Conservation (phyloP, 768 basidiomycete species). For the Mycena vulgaris region DNA sequence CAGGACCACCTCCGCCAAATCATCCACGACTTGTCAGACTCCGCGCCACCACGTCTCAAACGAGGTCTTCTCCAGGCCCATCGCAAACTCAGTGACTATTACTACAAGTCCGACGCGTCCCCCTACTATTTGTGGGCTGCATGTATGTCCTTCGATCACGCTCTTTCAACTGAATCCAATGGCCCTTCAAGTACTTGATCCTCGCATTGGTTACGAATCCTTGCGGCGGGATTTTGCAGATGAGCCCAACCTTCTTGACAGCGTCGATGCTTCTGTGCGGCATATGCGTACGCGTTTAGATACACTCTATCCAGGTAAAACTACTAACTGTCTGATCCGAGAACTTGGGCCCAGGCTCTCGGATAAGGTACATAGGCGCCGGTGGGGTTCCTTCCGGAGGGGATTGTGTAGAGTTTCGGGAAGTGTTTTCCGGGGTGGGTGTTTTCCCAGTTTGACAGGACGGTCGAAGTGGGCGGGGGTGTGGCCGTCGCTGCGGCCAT, state of each 20-base stretch:
- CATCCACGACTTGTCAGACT: neutral
- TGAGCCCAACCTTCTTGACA: too few relatives aligned
- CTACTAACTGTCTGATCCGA: too few relatives aligned
- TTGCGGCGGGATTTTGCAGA: too few relatives aligned
- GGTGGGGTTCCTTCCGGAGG: constrained; percentile 52
- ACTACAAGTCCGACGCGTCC: neutral
- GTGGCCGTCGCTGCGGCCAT: constrained; percentile 73
- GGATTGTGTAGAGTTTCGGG: constrained; percentile 77
- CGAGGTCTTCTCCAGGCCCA: neutral
- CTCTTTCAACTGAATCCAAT: neutral
- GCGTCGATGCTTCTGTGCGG: too few relatives aligned
- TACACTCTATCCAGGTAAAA: too few relatives aligned
- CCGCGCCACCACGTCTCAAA: neutral
- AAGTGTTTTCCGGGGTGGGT: constrained; percentile 71
- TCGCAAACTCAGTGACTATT: too few relatives aligned
- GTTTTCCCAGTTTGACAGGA: constrained; percentile 57
- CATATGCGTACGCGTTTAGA: too few relatives aligned
- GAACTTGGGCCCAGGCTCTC: too few relatives aligned
- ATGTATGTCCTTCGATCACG: neutral
- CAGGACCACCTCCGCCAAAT: neutral
- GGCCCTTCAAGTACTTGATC: neutral
- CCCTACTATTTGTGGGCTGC: neutral
- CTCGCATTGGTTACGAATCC: too few relatives aligned
- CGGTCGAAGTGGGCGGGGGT: constrained; percentile 62
- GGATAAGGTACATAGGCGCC: too few relatives aligned